These are phyloP conservation scores for Grigorovia yakushimaensis DNA, from an alignment of 805 yeast species.

Conservation along the genomic window DNA sequence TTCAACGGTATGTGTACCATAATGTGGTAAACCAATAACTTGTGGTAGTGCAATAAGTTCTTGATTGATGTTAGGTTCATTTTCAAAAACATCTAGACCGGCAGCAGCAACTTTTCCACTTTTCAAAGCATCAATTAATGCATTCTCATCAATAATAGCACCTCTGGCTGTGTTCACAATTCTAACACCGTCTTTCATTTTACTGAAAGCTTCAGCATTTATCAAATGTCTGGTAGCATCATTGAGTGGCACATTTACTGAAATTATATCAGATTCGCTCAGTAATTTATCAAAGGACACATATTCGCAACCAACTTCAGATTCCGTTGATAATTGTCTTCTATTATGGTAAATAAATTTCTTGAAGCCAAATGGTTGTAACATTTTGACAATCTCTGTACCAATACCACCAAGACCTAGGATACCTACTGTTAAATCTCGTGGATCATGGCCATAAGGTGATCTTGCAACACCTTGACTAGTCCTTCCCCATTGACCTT, in stretches of 20 bases:
- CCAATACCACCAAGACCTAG: constrained; percentile 93
- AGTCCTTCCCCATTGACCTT: constrained; percentile 51
- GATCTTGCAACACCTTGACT: constrained; percentile 37
- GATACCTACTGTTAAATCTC: constrained; percentile 67
- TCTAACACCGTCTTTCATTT: constrained; percentile 73
- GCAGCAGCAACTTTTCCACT: constrained; percentile 58
- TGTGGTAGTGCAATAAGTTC: constrained; percentile 55
- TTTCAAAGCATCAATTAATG: constrained; percentile 45
- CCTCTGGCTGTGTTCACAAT: constrained; percentile 83
- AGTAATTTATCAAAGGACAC: constrained; percentile 63
- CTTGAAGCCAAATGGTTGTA: constrained; percentile 66
- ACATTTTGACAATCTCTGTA: constrained; percentile 61
- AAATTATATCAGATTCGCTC: constrained; percentile 53
- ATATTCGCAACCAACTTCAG: constrained; percentile 63
- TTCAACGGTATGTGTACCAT: constrained; percentile 75
- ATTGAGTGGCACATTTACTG: constrained; percentile 73
- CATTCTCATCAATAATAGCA: constrained; percentile 60
- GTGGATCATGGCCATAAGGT: constrained; percentile 64
- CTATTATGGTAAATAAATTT: constrained; percentile 70
- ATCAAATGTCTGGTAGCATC: constrained; percentile 59
- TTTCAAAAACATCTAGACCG: constrained; percentile 72
- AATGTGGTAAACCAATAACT: constrained; percentile 74
- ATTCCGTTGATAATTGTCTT: constrained; percentile 43
- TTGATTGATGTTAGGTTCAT: constrained; percentile 58
- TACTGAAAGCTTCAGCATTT: constrained; percentile 46